A percentile compares a stretch with the other conserved stretches of the same genome.
Evolutionary conservation across 1,139 yeast genomes (phyloP).

Genomic region (Kurtzmaniella quercitrusa): DNA sequence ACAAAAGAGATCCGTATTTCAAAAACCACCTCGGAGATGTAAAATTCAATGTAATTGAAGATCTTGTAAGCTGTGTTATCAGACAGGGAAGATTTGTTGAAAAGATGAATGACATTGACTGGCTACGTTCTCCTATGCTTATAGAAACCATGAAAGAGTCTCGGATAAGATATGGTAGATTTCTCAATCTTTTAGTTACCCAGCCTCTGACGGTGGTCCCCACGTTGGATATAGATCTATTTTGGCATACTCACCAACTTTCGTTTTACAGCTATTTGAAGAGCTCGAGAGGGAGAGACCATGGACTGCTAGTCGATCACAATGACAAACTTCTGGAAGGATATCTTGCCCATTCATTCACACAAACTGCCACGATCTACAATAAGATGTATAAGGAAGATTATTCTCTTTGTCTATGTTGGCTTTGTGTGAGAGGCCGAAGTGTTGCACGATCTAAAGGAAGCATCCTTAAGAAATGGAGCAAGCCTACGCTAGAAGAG

Average conservation of each 20-base stretch:
- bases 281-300: not conserved
- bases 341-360: conserved; percentile 17
- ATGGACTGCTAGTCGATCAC: conserved; percentile 11
- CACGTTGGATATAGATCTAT: conserved; percentile 26
- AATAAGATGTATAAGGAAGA: conserved; percentile 15
- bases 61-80: conserved; percentile 27
- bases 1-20: not conserved
- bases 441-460: not conserved
- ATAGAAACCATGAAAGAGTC: conserved; percentile 17
- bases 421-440: conserved; percentile 17
- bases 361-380: conserved; percentile 18
- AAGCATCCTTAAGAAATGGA: not conserved
- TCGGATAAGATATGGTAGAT: conserved; percentile 21
- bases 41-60: conserved; percentile 13
- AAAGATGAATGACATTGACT: conserved; percentile 25
- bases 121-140: conserved; percentile 22
- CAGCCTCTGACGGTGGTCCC: conserved; percentile 13
- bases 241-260: conserved; percentile 30
- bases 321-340: conserved; percentile 13
- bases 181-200: conserved; percentile 17
- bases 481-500: not conserved
- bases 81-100: conserved; percentile 28
- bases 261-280: conserved; percentile 14
- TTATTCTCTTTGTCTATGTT: conserved; percentile 25
- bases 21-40: conserved; percentile 4